These are phyloP conservation scores for Colletotrichum sp. DNA, from an alignment of 2,329 filamentous ascomycete species.

Conservation along the genomic window DNA sequence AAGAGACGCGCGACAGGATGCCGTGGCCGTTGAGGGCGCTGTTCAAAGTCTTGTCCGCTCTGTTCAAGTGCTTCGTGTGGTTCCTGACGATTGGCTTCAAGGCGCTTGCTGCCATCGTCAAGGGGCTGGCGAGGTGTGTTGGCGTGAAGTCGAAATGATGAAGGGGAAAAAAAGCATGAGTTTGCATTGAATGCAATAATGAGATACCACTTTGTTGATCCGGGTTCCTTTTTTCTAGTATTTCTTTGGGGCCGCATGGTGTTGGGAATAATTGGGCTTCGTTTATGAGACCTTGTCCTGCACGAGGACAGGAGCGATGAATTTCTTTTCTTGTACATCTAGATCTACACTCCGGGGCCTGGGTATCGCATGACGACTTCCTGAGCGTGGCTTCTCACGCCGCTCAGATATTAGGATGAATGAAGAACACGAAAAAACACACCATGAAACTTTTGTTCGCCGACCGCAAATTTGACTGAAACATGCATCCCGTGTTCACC, in stretches of 20 bases:
- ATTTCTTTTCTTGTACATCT: conserved; percentile 18
- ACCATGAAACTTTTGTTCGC: conserved; percentile 4
- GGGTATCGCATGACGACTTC: conserved; percentile 26
- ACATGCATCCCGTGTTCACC: conserved; percentile 35
- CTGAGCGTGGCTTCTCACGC: conserved; percentile 17
- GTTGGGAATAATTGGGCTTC: conserved; percentile 3
- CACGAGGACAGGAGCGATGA: conserved; percentile 6
- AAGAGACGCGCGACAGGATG: conserved; percentile 51
- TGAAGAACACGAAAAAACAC: conserved; percentile 9
- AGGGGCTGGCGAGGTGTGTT: conserved; percentile 56
- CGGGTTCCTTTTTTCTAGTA: not conserved
- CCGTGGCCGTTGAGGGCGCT: conserved; percentile 54
- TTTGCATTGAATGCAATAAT: not conserved
- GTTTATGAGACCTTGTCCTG: conserved; percentile 1
- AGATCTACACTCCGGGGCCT: conserved; percentile 20
- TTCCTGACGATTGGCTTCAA: conserved; percentile 60
- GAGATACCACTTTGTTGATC: conserved; percentile 18
- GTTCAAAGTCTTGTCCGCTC: conserved; percentile 55
- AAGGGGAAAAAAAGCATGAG: not conserved
- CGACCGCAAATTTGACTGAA: not conserved
- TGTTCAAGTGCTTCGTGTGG: conserved; percentile 66
- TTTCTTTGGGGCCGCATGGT: not conserved
- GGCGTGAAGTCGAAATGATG: conserved; percentile 27
- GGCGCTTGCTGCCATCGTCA: conserved; percentile 54
- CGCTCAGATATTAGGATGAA: conserved; percentile 17